Conservation (phyloP, 2,329 filamentous ascomycete species). For the Fonsecaea nubica region DNA sequence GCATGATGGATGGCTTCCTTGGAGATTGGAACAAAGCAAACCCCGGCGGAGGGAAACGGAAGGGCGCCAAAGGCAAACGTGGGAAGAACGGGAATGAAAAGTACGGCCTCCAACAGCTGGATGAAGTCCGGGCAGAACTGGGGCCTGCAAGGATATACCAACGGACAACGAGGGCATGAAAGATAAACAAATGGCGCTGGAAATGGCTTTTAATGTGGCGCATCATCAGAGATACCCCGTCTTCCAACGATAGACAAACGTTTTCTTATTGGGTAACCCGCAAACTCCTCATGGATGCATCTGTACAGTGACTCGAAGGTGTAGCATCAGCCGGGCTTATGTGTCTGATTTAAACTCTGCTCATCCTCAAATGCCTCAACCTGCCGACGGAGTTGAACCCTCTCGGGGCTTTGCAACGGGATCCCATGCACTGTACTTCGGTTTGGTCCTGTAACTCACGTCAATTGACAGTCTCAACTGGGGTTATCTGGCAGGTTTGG, state of each 20-base stretch:
- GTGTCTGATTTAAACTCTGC: conserved; percentile 20
- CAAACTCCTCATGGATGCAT: conserved; percentile 34
- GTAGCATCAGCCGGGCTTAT: conserved; percentile 15
- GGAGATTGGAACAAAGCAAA: conserved; percentile 61
- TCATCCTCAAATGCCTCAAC: conserved; percentile 26
- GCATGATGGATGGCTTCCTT: conserved; percentile 91
- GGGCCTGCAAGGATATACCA: conserved; percentile 72
- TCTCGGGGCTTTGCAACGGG: conserved; percentile 45
- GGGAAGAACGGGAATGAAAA: conserved; percentile 82
- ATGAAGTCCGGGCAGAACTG: conserved; percentile 81
- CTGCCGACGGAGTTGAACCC: conserved; percentile 23
- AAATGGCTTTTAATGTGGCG: conserved; percentile 17
- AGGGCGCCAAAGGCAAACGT: conserved; percentile 59
- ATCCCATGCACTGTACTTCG: conserved; percentile 46
- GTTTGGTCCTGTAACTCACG: conserved; percentile 42
- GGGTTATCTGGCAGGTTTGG: conserved; percentile 42
- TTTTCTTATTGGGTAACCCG: conserved; percentile 20
- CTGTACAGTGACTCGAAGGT: conserved; percentile 29
- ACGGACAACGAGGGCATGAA: conserved; percentile 41
- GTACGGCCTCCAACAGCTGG: conserved; percentile 84
- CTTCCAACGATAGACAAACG: conserved; percentile 24
- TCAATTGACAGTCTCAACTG: conserved; percentile 1
- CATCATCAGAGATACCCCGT: conserved; percentile 31
- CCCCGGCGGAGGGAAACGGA: conserved; percentile 48
- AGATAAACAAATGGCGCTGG: conserved; percentile 9